Evolutionary conservation across 2,329 filamentous ascomycete genomes (phyloP), one percentile per base, ranked within the genome.

Genomic region (Exserohilum turcica): DNA sequence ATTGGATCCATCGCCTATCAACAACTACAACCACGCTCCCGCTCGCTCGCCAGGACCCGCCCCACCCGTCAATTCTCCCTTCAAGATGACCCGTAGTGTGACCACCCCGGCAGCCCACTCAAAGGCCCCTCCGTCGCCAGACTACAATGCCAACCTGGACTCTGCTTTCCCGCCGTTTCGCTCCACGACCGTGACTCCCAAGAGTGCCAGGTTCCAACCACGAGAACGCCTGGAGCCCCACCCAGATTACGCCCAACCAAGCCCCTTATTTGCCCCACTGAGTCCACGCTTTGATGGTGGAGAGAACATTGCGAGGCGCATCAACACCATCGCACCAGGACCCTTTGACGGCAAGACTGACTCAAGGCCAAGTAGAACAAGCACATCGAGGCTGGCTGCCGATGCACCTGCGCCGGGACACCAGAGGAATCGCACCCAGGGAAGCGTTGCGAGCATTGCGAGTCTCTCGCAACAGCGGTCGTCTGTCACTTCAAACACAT

Each of bases 311-410:
- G 65, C 88, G 61, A 80, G 84, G 57, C 82, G 85, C 45, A 84
- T 90, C 80, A 83, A 89, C 60, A 81, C 77, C 7, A 87, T 90
- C 65, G 80, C 84, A 1, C 84, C 87, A 1, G 87, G 86, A 0
- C 87, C 87, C 0, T 89, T 90, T 63, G 84, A 86, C 58, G 71
- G 80, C 39, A 60, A 28, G 74, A 45, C 58, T 28, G 61, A 69
- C 27, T 61, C 69, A 36, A 67, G 68, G 49, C 71, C 71, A 19
- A 71, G 68, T 31, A 70, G 66, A 49, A 60, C 67, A 8, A 57
- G 74, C 75, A 60, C 76, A 73, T 60, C 66, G 48, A 65, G 58
- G 49, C 52, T 57, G 40, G 29, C 47, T 31, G 53, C 60, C 58
- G 59, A 29, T 52, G 67, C 67, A 53, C 45, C 64, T 64, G 16